These are phyloP conservation scores for Pyronema omphalodes DNA, from an alignment of 495 filamentous ascomycete genomes.

Conservation along the genomic window DNA sequence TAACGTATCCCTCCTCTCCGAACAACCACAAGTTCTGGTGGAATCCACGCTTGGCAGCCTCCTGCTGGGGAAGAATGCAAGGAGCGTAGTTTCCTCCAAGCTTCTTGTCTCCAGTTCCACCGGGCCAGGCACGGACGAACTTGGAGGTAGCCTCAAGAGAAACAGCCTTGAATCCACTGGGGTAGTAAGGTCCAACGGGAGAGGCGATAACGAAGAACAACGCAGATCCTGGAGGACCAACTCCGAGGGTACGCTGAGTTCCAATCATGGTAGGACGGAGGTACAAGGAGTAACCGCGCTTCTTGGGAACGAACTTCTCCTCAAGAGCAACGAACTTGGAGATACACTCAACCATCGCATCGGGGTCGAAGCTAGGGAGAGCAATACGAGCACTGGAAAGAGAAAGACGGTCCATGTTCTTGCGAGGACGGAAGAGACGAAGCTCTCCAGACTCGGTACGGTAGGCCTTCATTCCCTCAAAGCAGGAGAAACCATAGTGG, in stretches of 20 bases:
- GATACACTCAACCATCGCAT: constrained; percentile 60
- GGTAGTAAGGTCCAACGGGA: constrained; percentile 94
- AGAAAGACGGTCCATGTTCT: constrained; percentile 89
- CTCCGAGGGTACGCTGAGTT: constrained; percentile 80
- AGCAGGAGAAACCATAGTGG: constrained; percentile 93
- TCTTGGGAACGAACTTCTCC: constrained; percentile 67
- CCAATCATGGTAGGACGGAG: constrained; percentile 93
- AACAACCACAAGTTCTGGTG: constrained; percentile 98
- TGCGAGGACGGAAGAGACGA: constrained; percentile 83
- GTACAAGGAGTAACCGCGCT: constrained; percentile 79
- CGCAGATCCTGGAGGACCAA: constrained; percentile 76
- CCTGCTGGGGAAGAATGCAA: constrained; percentile 78
- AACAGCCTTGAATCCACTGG: constrained; percentile 90
- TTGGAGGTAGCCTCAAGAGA: constrained; percentile 85
- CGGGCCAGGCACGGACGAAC: constrained; percentile 92
- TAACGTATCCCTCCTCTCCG: constrained; percentile 79
- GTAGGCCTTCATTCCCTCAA: constrained; percentile 99
- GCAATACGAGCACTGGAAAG: constrained; percentile 78
- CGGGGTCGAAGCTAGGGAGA: constrained; percentile 59
- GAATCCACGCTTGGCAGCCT: constrained; percentile 76
- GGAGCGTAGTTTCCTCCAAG: constrained; percentile 96
- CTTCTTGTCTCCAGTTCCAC: constrained; percentile 93
- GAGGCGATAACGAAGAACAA: constrained; percentile 88
- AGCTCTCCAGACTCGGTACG: constrained; percentile 36
- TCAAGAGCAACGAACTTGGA: constrained; percentile 61